Conservation (phyloP, 2,329 filamentous ascomycete genomes). For the Diaporthe velutina region DNA sequence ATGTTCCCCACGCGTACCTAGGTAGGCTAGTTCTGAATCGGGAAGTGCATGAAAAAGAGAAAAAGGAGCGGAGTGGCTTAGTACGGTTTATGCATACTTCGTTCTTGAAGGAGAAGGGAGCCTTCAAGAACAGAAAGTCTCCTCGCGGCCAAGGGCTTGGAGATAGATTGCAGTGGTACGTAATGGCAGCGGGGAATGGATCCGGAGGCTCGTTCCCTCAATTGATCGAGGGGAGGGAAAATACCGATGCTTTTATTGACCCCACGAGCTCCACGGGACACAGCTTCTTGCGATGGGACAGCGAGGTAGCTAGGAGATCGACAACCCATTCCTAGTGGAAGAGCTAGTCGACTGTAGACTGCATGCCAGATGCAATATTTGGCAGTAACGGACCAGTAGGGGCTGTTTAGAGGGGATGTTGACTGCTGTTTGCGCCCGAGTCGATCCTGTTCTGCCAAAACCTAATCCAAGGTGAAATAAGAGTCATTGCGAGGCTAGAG, state of each 20-base stretch:
- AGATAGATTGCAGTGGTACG: slow-evolving; percentile 26
- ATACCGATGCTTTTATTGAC: slow-evolving; percentile 17
- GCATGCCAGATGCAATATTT: slow-evolving; percentile 1
- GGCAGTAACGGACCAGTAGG: neutral
- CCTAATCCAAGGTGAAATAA: slow-evolving; percentile 1
- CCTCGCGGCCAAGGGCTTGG: neutral
- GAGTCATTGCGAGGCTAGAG: slow-evolving; percentile 28
- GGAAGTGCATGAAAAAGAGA: neutral
- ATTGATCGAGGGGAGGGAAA: neutral
- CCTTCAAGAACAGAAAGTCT: slow-evolving; percentile 14
- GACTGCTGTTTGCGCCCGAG: neutral
- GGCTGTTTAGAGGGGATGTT: neutral
- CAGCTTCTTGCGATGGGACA: neutral
- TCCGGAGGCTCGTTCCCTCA: slow-evolving; percentile 1
- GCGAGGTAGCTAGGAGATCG: neutral
- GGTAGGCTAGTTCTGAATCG: slow-evolving; percentile 2
- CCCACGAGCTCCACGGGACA: neutral
- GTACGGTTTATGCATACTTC: slow-evolving; percentile 14
- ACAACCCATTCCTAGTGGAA: slow-evolving; percentile 2
- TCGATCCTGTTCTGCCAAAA: neutral
- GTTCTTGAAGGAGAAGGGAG: neutral
- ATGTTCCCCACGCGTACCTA: neutral
- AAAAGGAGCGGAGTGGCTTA: slow-evolving; percentile 12
- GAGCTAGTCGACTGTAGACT: neutral
- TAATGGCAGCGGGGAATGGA: slow-evolving; percentile 27